These are phyloP conservation scores for Sphagnum tenellum DNA, from an alignment of 225 moss, liverwort and hornwort genomes.

Conservation along the genomic window DNA sequence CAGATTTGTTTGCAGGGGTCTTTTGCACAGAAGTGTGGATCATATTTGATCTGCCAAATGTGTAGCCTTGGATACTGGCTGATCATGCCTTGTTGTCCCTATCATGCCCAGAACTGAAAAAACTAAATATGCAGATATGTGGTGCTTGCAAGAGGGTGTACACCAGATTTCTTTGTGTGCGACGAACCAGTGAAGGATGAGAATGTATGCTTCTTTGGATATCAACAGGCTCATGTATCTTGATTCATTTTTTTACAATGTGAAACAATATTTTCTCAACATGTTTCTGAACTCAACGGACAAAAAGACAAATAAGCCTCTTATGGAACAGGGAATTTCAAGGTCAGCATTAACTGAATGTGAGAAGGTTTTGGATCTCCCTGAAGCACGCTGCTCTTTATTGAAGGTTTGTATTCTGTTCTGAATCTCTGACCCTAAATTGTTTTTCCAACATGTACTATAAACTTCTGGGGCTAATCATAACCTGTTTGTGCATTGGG, in stretches of 20 bases:
- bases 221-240: background rate
- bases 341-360: slow-evolving; percentile 47
- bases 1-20: too few relatives aligned
- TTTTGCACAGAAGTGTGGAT: too few relatives aligned
- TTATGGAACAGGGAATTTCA: slow-evolving; percentile 34
- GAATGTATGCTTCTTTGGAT: slow-evolving; percentile 21
- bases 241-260: background rate
- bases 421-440: background rate
- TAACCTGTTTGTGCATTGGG: too few relatives aligned
- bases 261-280: background rate
- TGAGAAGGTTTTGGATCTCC: slow-evolving; percentile 56
- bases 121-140: slow-evolving; percentile 29
- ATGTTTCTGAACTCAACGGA: background rate
- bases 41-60: too few relatives aligned
- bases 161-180: slow-evolving; percentile 50
- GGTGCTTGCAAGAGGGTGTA: slow-evolving; percentile 61
- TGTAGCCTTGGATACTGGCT: too few relatives aligned
- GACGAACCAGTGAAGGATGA: slow-evolving; percentile 66
- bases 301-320: background rate
- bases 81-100: too few relatives aligned
- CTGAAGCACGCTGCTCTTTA: slow-evolving; percentile 51
- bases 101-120: too few relatives aligned
- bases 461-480: too few relatives aligned
- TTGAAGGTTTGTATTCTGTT: slow-evolving; percentile 25
- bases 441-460: background rate